Base-by-base conservation (phyloP, 352 stramenopile genomes). In the Phytophthora meadii region DNA sequence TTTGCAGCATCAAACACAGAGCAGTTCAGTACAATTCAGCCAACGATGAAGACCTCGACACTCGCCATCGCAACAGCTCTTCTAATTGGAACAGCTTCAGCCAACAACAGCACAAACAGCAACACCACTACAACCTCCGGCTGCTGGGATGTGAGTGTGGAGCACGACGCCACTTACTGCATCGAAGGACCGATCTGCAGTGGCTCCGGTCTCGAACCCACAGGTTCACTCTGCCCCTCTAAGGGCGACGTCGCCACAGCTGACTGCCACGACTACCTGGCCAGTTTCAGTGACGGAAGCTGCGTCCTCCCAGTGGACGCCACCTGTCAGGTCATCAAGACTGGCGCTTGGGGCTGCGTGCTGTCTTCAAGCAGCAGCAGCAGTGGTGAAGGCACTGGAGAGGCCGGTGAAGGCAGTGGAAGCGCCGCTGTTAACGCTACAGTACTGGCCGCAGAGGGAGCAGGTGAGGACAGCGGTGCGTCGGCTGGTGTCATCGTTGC, bases 331-430 rank as follows among this genome's bases (percentile, higher is more conserved):
- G 81, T 82, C 51, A 86, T 89, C 62, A 76, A 84, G 57, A 88
- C 76, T 3, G 83, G 83, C 14, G 81, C 76, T 2, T 89, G 77
- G 81, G 81, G 83, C 19, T 92, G 83, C 51, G 79, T 87, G 24
- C 41, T 76, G 25, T 81, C 70, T 2, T 56, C 48, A 15, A 41
- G 48, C 54, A 39, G 32, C 40, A 70, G 34, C 27, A 27, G 39
- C 15, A 61, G 48, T 27, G 50, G 48, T 22, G 45, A 63, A 25
- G 30, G 30, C 30, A 36, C 51, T 9, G 37, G 34, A 9, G 24
- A 45, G 8, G 54, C n/a, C 7, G 41, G 28, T 6, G 46, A 10
- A 11, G 51, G 62, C 10, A 70, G 62, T 19, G 55, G 54, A 40
- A 70, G 62, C 22, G 46, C n/a, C 12, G 37, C 46, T 8, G 11